phyloP scores from a whole-genome alignment of 768 basidiomycete genomes.

The Xerocomus potaroensis region DNA sequence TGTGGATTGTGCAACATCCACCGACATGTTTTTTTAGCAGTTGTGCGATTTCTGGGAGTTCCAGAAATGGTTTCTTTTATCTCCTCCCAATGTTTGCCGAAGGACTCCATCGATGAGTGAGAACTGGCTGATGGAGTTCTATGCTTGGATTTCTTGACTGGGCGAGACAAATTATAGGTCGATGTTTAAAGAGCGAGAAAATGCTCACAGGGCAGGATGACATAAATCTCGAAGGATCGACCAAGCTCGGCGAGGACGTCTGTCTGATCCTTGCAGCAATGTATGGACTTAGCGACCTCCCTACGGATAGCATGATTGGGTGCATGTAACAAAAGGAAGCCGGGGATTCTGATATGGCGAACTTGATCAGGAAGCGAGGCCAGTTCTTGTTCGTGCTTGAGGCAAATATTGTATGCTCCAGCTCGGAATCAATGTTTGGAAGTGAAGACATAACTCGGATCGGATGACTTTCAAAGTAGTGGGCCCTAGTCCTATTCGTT shows the following conservation, averaged over 20 bases:
- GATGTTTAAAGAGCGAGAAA: not conserved
- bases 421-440: no score
- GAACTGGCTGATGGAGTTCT: conserved; percentile 18
- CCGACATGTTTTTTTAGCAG: conserved; percentile 3
- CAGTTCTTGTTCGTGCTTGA: not conserved
- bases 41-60: conserved; percentile 1
- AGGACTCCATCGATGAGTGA: conserved; percentile 12
- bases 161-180: not conserved
- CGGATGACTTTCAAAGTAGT: no score
- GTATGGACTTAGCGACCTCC: conserved; percentile 6
- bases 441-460: no score
- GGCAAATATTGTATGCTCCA: conserved; percentile 4
- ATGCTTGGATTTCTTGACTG: conserved; percentile 13
- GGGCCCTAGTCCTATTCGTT: no score
- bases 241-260: not conserved
- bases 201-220: conserved; percentile 6
- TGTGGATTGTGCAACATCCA: not conserved
- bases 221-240: not conserved
- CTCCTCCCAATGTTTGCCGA: conserved; percentile 9
- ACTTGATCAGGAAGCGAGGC: not conserved
- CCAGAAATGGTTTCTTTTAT: not conserved
- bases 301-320: not conserved
- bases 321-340: conserved; percentile 7
- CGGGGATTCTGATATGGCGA: conserved; percentile 2
- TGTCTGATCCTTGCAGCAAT: not conserved